A percentile compares a stretch with the other conserved stretches of the same genome.
phyloP scores from a whole-genome alignment of 2,329 filamentous ascomycete genomes.

The Penicillium sp. region DNA sequence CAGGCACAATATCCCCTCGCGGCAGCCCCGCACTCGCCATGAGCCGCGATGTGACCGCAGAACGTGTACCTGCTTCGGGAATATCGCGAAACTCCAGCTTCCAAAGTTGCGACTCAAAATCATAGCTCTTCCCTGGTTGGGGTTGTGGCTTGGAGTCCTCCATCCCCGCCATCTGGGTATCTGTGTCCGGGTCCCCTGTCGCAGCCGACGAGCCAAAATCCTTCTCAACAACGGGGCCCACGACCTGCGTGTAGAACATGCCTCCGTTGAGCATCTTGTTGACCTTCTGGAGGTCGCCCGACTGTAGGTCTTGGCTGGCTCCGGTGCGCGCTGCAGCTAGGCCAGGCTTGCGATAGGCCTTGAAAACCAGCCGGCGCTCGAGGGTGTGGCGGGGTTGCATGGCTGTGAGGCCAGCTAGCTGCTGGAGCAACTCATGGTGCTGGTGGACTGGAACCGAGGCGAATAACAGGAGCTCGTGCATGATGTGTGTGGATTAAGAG shows the following conservation, averaged over 20 bases:
- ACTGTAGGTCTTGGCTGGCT: constrained; percentile 46
- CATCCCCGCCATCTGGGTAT: constrained; percentile 35
- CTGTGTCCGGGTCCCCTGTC: constrained; percentile 24
- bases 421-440: constrained; percentile 60
- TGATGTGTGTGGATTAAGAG: too few relatives aligned
- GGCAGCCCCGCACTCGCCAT: constrained; percentile 50
- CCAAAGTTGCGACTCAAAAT: constrained; percentile 42
- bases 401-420: constrained; percentile 60
- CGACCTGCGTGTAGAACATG: constrained; percentile 55
- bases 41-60: constrained; percentile 53
- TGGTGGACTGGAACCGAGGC: constrained; percentile 56
- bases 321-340: constrained; percentile 40
- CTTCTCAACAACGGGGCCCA: constrained; percentile 44
- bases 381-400: constrained; percentile 57
- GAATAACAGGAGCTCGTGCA: constrained; percentile 64
- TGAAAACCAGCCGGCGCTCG: constrained; percentile 59
- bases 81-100: constrained; percentile 50
- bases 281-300: constrained; percentile 44
- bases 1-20: constrained; percentile 49
- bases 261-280: constrained; percentile 50
- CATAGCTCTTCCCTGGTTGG: constrained; percentile 23
- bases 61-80: constrained; percentile 52
- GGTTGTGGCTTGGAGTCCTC: constrained; percentile 15
- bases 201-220: constrained; percentile 32
- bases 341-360: constrained; percentile 50